Percentiles rank a stretch among this genome's conserved stretches.
Evolutionary conservation across 176 grass and related monocot species (phyloP).

Genomic region (Musa acuminata): DNA sequence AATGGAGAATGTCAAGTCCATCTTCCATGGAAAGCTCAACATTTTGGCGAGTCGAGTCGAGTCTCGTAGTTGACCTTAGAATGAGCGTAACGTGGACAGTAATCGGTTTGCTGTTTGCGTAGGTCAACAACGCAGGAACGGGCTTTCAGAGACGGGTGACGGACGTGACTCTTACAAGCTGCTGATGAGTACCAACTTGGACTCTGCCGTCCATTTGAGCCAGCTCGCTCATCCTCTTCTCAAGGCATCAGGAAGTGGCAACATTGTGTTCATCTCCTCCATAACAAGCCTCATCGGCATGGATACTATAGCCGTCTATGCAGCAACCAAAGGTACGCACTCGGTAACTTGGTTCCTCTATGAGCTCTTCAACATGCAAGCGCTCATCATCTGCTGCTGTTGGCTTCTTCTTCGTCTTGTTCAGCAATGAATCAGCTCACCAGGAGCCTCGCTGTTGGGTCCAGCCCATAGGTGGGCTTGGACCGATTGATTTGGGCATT

Average conservation of each 20-base stretch:
- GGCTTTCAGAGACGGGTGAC: too few species aligned
- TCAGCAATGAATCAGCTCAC: background rate
- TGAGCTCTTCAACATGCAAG: background rate
- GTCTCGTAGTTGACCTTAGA: too few species aligned
- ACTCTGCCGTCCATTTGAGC: constrained; percentile 32
- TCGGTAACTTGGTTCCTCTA: background rate
- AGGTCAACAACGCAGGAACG: too few species aligned
- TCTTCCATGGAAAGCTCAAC: constrained; percentile 35
- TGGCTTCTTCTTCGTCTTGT: background rate
- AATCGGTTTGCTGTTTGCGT: too few species aligned
- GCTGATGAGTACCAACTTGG: constrained; percentile 37
- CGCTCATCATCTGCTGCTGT: background rate
- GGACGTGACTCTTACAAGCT: background rate
- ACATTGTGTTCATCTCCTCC: constrained; percentile 34
- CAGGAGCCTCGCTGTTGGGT: background rate
- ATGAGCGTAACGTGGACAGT: too few species aligned
- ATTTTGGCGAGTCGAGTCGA: constrained; percentile 14
- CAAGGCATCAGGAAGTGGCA: background rate
- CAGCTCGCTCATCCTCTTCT: constrained; percentile 42
- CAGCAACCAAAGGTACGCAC: too few species aligned
- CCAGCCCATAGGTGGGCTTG: too few species aligned
- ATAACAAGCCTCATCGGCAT: background rate
- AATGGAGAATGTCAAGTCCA: constrained; percentile 1
- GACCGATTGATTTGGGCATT: too few species aligned
- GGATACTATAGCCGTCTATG: background rate